Conservation (phyloP, 2,329 filamentous ascomycete genomes). For the Hypoxylon sp. region DNA sequence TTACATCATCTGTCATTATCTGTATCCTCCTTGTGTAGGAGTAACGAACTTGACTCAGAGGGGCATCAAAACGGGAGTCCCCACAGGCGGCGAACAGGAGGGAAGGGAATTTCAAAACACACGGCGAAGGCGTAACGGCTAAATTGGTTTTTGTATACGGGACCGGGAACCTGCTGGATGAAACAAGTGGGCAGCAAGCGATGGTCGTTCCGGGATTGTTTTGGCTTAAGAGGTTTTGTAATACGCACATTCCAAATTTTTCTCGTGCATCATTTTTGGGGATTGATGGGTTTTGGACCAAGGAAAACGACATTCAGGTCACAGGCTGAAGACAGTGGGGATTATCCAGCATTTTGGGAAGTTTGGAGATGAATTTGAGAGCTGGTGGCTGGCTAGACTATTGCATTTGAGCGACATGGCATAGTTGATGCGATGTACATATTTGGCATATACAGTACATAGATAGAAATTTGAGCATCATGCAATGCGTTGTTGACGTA, state of each 20-base stretch:
- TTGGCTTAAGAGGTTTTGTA: conserved; percentile 9
- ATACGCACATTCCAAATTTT: too few relatives aligned
- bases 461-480: conserved; percentile 2
- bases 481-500: neutral
- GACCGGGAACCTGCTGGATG: conserved; percentile 1
- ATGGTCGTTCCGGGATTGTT: conserved; percentile 6
- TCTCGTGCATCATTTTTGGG: too few relatives aligned
- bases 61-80: conserved; percentile 2
- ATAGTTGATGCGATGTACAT: conserved; percentile 20
- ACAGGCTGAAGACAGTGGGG: neutral
- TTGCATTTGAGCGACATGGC: conserved; percentile 2
- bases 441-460: conserved; percentile 21
- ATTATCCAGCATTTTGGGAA: neutral
- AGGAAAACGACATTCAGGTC: conserved; percentile 13
- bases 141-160: conserved; percentile 12
- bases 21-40: neutral
- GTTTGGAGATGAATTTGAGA: conserved; percentile 6
- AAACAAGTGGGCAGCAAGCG: conserved; percentile 3
- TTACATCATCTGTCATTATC: conserved; percentile 9
- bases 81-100: conserved; percentile 15
- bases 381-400: conserved; percentile 6
- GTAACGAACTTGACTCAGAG: neutral
- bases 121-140: conserved; percentile 26
- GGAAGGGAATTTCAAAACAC: conserved; percentile 16
- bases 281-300: neutral